These are phyloP conservation scores for Populus hybrid DNA, from an alignment of 441 rosid species.

Conservation along the genomic window DNA sequence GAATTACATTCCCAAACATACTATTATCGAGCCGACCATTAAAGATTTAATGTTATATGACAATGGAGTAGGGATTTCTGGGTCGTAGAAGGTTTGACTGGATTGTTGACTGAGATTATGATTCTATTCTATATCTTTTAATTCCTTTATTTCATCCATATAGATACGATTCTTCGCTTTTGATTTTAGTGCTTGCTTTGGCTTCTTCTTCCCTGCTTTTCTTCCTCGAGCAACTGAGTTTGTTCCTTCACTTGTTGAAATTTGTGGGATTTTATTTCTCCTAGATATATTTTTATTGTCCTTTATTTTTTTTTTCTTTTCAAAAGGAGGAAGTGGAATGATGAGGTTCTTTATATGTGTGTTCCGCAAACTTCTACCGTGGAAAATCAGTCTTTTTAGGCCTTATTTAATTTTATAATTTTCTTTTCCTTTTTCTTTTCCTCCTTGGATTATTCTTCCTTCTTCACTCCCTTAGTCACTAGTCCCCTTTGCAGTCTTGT, in stretches of 20 bases:
- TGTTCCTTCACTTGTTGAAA: conserved; percentile 42
- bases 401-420: background rate
- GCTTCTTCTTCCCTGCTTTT: conserved; percentile 20
- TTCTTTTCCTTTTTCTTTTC: background rate
- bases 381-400: conserved; percentile 52
- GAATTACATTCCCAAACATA: no score
- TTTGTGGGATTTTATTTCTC: conserved; percentile 34
- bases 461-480: background rate
- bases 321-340: conserved; percentile 40
- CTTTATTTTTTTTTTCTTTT: conserved; percentile 10
- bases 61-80: conserved; percentile 13
- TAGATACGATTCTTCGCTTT: conserved; percentile 6
- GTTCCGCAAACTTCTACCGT: conserved; percentile 24
- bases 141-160: background rate
- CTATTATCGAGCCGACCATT: background rate
- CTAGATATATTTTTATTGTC: conserved; percentile 33
- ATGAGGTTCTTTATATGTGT: conserved; percentile 53
- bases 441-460: background rate
- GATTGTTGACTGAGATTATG: conserved; percentile 26
- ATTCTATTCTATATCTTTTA: background rate
- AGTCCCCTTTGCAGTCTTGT: background rate
- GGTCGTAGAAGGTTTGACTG: conserved; percentile 30
- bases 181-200: conserved; percentile 33
- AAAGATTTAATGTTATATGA: background rate
- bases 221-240: conserved; percentile 85